phyloP scores from a whole-genome alignment of 2,329 filamentous ascomycete species.

The Tolypocladium inflatum region DNA sequence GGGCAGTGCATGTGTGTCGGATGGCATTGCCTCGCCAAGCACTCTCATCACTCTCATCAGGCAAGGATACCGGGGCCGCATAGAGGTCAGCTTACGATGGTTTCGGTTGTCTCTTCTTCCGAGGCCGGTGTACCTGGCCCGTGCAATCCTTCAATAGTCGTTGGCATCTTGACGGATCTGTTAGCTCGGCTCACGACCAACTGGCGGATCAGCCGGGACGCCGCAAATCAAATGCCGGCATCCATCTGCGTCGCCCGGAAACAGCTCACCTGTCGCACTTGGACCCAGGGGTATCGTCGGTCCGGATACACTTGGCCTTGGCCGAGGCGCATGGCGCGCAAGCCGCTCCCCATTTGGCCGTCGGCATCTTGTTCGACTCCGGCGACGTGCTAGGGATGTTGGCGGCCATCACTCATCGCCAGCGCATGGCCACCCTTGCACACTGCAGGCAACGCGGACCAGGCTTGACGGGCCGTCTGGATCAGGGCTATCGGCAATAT shows the following conservation, averaged over 20 bases:
- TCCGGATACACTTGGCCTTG: conserved; percentile 40
- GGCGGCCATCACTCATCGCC: not conserved
- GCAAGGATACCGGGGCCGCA: not conserved
- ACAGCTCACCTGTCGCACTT: conserved; percentile 37
- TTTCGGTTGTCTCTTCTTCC: conserved; percentile 41
- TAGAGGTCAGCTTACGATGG: conserved; percentile 34
- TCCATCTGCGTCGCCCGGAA: not conserved
- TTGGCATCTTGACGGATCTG: conserved; percentile 27
- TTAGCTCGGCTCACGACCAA: not conserved
- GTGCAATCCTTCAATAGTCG: conserved; percentile 37
- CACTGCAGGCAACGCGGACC: not conserved
- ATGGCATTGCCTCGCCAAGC: not conserved
- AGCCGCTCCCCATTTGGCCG: conserved; percentile 39
- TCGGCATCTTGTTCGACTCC: conserved; percentile 20
- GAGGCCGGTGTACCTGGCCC: conserved; percentile 35
- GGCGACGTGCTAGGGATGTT: conserved; percentile 2
- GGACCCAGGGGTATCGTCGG: conserved; percentile 21
- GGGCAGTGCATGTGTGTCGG: not conserved
- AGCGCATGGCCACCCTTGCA: conserved; percentile 3
- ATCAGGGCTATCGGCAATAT: not conserved
- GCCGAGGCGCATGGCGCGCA: conserved; percentile 37
- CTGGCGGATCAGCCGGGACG: not conserved
- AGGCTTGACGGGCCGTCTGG: not conserved
- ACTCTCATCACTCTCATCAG: not conserved
- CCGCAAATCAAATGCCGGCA: not conserved